phyloP scores from a whole-genome alignment of 345 rosid genomes.

The Litchi chinensis region DNA sequence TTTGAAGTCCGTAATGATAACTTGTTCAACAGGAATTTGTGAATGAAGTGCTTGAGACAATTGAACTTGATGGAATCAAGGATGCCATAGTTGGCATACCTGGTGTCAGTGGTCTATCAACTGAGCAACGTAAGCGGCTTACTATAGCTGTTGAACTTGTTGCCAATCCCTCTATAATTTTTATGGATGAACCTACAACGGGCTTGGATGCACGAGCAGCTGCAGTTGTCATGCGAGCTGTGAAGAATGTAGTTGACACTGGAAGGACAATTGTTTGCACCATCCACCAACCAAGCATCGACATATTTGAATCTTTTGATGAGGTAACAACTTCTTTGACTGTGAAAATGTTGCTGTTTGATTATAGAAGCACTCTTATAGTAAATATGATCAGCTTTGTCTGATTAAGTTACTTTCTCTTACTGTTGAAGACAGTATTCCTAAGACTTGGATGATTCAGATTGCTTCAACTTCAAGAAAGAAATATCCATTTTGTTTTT shows the following conservation, averaged over 20 bases:
- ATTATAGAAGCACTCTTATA: background rate
- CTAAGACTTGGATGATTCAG: background rate
- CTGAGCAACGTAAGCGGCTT: constrained; percentile 77
- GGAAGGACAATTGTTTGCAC: constrained; percentile 88
- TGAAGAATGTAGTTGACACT: constrained; percentile 71
- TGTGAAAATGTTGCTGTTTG: background rate
- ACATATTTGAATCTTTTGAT: constrained; percentile 83
- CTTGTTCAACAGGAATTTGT: constrained; percentile 56
- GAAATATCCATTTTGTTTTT: background rate
- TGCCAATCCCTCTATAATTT: constrained; percentile 77
- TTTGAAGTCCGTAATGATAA: background rate
- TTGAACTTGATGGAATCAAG: constrained; percentile 70
- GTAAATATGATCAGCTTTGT: background rate
- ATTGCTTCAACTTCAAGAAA: background rate
- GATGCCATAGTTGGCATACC: constrained; percentile 70
- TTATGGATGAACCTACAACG: constrained; percentile 92
- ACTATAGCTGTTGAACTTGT: constrained; percentile 84
- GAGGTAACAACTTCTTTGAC: constrained; percentile 44
- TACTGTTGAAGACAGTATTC: background rate
- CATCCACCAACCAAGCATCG: constrained; percentile 85
- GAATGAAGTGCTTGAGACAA: constrained; percentile 68
- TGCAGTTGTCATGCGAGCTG: constrained; percentile 82
- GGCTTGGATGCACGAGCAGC: constrained; percentile 92
- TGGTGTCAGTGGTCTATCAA: constrained; percentile 65
- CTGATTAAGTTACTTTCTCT: no score